Conservation (phyloP, 306 rosid genomes). For the Myrica gale region DNA sequence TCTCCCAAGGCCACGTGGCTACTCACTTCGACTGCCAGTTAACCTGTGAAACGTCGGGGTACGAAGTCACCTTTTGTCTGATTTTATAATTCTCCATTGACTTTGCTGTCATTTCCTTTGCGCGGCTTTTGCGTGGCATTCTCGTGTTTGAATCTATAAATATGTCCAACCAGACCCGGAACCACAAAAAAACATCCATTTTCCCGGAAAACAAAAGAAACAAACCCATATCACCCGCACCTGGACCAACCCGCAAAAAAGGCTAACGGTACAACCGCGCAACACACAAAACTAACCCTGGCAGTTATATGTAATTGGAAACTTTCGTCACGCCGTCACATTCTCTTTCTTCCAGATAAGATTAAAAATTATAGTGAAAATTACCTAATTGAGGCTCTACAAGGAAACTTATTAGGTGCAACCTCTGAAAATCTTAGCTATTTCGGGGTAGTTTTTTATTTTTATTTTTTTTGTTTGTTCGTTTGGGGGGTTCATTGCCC, state of each 20-base stretch:
- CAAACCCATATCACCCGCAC: no score
- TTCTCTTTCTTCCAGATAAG: not conserved
- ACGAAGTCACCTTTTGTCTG: no score
- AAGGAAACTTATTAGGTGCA: constrained; percentile 41
- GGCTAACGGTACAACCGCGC: not conserved
- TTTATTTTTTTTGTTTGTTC: not conserved
- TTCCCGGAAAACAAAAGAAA: no score
- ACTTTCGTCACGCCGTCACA: constrained; percentile 5
- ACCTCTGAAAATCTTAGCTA: constrained; percentile 36
- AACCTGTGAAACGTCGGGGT: no score
- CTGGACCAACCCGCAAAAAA: not conserved
- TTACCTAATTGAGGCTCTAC: constrained; percentile 40
- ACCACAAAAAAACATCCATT: no score
- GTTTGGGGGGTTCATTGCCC: not conserved
- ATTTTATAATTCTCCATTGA: no score
- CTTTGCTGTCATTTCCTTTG: no score
- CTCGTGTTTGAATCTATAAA: no score
- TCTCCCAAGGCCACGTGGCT: no score
- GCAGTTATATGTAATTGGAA: not conserved
- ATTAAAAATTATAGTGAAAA: not conserved
- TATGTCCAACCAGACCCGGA: no score
- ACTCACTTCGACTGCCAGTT: no score
- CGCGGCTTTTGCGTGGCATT: no score
- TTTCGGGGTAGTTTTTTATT: constrained; percentile 23
- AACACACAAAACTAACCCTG: not conserved